Conservation (phyloP, 108 stramenopile genomes). For the Mayamaea pseudoterrestris region DNA sequence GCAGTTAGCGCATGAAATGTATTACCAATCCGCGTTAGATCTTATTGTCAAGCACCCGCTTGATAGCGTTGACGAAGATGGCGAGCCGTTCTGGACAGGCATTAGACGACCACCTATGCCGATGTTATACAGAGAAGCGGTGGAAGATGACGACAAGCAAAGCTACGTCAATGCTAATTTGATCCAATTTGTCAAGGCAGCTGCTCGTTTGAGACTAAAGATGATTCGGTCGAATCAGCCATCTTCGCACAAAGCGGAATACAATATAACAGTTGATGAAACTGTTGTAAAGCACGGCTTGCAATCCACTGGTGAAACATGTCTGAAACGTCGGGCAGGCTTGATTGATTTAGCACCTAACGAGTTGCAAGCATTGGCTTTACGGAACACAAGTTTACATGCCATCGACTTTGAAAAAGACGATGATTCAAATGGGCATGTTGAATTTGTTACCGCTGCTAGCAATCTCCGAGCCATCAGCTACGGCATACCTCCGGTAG, state of each 20-base stretch:
- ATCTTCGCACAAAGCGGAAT: conserved; percentile 19
- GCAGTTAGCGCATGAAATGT: conserved; percentile 30
- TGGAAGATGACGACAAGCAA: conserved; percentile 19
- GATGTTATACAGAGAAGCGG: conserved; percentile 21
- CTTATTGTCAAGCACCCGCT: conserved; percentile 74
- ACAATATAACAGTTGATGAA: conserved; percentile 48
- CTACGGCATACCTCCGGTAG: conserved; percentile 91
- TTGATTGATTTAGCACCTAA: too few relatives aligned
- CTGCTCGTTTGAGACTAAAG: conserved; percentile 64
- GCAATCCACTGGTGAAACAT: neutral
- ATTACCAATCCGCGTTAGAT: conserved; percentile 36
- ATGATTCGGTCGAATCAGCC: conserved; percentile 16
- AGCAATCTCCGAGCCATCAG: conserved; percentile 88
- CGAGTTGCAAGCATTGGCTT: neutral
- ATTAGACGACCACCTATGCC: conserved; percentile 57
- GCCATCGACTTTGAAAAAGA: conserved; percentile 88
- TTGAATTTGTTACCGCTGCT: conserved; percentile 85
- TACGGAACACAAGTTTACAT: neutral
- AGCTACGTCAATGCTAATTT: conserved; percentile 45
- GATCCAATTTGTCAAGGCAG: conserved; percentile 58
- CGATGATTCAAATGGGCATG: conserved; percentile 92
- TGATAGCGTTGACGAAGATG: conserved; percentile 91
- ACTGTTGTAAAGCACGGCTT: conserved; percentile 1
- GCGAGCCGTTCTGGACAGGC: conserved; percentile 88
- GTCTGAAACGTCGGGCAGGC: neutral